Conservation (phyloP, 768 basidiomycete species). For the Suillus weaverae region DNA sequence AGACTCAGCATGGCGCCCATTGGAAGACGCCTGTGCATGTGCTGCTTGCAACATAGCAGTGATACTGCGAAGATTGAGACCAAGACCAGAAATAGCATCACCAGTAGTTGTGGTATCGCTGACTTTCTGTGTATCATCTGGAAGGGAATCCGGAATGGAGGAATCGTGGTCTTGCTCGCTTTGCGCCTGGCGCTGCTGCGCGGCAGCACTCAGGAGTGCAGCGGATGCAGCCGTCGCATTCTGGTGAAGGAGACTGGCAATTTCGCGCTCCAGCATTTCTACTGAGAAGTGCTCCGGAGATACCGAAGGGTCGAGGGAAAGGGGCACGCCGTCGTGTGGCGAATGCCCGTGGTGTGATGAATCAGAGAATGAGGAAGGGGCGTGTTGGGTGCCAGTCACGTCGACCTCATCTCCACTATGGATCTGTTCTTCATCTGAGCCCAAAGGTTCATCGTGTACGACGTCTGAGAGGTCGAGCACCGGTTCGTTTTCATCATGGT, state of each 20-base stretch:
- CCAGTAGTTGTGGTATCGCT: conserved; percentile 1
- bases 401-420: conserved; percentile 26
- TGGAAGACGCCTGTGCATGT: conserved; percentile 57
- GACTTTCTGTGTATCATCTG: conserved; percentile 15
- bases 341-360: conserved; percentile 19
- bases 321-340: conserved; percentile 29
- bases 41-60: conserved; percentile 83
- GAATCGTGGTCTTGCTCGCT: conserved; percentile 37
- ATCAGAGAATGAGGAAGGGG: conserved; percentile 25
- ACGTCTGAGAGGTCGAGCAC: conserved; percentile 80
- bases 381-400: conserved; percentile 34
- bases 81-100: conserved; percentile 38
- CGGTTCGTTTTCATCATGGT: conserved; percentile 58
- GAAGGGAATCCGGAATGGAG: conserved; percentile 28
- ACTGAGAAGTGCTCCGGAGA: conserved; percentile 57
- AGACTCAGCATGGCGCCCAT: conserved; percentile 46
- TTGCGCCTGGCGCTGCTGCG: conserved; percentile 61
- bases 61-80: conserved; percentile 60
- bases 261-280: conserved; percentile 77
- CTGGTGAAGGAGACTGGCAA: conserved; percentile 71
- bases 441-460: conserved; percentile 76
- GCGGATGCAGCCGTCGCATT: conserved; percentile 71
- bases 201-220: conserved; percentile 63
- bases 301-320: conserved; percentile 40
- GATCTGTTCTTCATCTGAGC: conserved; percentile 50